Evolutionary conservation across 2,329 filamentous ascomycete species (phyloP).

Genomic region (Pseudovirgaria hyperparasitica): DNA sequence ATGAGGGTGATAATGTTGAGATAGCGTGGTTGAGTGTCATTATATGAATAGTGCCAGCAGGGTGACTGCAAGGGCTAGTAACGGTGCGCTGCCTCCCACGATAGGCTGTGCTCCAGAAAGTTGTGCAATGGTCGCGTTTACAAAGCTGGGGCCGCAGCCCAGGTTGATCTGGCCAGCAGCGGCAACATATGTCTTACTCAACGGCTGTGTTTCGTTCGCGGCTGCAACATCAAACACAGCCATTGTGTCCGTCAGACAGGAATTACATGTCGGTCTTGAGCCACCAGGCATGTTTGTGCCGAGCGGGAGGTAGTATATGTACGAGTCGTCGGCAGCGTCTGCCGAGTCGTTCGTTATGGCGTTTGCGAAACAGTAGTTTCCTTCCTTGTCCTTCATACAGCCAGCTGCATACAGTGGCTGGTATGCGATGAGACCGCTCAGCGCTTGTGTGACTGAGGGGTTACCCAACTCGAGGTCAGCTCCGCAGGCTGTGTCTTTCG

Average conservation of each 20-base stretch:
- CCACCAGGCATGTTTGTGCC: constrained; percentile 56
- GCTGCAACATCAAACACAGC: constrained; percentile 60
- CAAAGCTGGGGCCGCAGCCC: constrained; percentile 43
- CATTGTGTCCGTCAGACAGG: constrained; percentile 73
- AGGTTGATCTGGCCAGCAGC: constrained; percentile 65
- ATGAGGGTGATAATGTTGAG: no score
- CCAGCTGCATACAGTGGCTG: constrained; percentile 65
- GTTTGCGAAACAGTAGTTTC: constrained; percentile 66
- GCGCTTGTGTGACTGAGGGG: constrained; percentile 59
- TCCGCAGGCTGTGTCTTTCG: constrained; percentile 51
- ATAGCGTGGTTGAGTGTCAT: no score
- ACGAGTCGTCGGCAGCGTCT: constrained; percentile 52
- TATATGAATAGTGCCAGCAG: constrained; percentile 20
- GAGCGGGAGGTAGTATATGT: constrained; percentile 76
- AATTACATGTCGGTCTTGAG: constrained; percentile 59
- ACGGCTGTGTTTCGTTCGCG: constrained; percentile 49
- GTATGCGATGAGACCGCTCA: constrained; percentile 66
- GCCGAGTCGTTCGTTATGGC: constrained; percentile 66
- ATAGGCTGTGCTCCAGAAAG: constrained; percentile 17
- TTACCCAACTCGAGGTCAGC: constrained; percentile 56
- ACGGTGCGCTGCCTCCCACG: constrained; percentile 7
- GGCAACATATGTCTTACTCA: constrained; percentile 54
- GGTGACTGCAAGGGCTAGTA: constrained; percentile 17
- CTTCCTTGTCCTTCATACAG: constrained; percentile 58
- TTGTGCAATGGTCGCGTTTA: constrained; percentile 35